Conservation (phyloP, 2,329 filamentous ascomycete genomes). For the Plenodomus biglobosus region DNA sequence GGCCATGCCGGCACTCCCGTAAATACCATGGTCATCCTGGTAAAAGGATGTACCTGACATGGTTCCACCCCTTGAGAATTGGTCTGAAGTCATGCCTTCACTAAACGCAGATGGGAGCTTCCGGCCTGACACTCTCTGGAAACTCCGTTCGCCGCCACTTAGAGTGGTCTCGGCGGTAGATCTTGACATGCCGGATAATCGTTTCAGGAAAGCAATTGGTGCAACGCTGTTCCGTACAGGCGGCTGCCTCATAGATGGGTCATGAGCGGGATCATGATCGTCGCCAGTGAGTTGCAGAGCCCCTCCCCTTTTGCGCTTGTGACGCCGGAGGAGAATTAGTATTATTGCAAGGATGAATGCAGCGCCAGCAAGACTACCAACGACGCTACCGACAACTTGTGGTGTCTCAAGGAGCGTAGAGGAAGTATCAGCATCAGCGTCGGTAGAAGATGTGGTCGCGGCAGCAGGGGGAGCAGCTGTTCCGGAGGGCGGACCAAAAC, state of each 20-base stretch:
- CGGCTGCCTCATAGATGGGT: conserved; percentile 42
- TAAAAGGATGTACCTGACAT: conserved; percentile 48
- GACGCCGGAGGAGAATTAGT: conserved; percentile 57
- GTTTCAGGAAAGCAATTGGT: conserved; percentile 43
- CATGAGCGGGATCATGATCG: conserved; percentile 24
- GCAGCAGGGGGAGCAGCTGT: conserved; percentile 6
- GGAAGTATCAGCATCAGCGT: conserved; percentile 8
- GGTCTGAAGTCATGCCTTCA: conserved; percentile 49
- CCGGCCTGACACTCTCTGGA: conserved; percentile 51
- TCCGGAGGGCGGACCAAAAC: conserved; percentile 16
- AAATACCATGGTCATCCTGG: conserved; percentile 48
- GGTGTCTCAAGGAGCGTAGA: conserved; percentile 49
- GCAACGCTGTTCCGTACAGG: conserved; percentile 45
- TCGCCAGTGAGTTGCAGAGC: conserved; percentile 36
- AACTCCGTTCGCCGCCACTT: conserved; percentile 47
- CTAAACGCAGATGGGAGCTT: conserved; percentile 54
- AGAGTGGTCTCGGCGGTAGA: conserved; percentile 42
- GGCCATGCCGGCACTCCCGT: conserved; percentile 33
- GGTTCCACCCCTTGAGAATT: conserved; percentile 34
- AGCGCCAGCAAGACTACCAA: conserved; percentile 62
- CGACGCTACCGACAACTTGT: conserved; percentile 62
- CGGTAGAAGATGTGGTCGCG: conserved; percentile 11
- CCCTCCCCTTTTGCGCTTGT: conserved; percentile 44
- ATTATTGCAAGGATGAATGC: conserved; percentile 55
- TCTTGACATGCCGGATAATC: conserved; percentile 44